Evolutionary conservation across 2,329 filamentous ascomycete genomes (phyloP).

Genomic region (Xylaria sp.): DNA sequence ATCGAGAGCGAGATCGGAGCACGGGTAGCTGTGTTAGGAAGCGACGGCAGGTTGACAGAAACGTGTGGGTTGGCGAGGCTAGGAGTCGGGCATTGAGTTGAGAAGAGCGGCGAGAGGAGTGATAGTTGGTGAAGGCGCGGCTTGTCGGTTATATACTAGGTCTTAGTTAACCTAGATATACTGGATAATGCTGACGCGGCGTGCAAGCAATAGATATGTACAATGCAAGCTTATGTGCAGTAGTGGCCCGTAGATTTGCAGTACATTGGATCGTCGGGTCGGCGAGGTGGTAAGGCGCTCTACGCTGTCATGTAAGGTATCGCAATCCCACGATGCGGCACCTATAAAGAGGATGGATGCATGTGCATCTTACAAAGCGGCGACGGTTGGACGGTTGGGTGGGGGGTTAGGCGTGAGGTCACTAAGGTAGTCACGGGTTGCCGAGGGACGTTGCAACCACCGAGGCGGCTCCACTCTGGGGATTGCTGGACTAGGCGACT

Average conservation of each 20-base stretch:
- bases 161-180: too few relatives aligned
- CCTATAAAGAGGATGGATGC: too few relatives aligned
- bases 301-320: too few relatives aligned
- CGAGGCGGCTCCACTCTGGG: slow-evolving; percentile 12
- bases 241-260: too few relatives aligned
- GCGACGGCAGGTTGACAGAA: neutral
- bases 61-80: neutral
- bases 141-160: neutral
- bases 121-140: neutral
- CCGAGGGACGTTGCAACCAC: slow-evolving; percentile 21
- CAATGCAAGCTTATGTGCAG: too few relatives aligned
- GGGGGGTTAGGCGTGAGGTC: slow-evolving; percentile 1
- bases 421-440: slow-evolving; percentile 5
- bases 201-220: too few relatives aligned
- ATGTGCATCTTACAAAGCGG: slow-evolving; percentile 18
- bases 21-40: neutral
- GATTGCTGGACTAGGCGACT: too few relatives aligned
- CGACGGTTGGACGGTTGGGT: neutral
- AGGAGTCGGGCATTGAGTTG: slow-evolving; percentile 1
- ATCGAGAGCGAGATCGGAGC: slow-evolving; percentile 16
- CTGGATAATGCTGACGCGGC: too few relatives aligned
- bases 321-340: too few relatives aligned
- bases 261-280: too few relatives aligned
- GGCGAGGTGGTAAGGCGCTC: too few relatives aligned
- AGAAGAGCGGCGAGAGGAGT: neutral